These are phyloP conservation scores for Candida sithepensis DNA, from an alignment of 805 yeast species.

Conservation along the genomic window DNA sequence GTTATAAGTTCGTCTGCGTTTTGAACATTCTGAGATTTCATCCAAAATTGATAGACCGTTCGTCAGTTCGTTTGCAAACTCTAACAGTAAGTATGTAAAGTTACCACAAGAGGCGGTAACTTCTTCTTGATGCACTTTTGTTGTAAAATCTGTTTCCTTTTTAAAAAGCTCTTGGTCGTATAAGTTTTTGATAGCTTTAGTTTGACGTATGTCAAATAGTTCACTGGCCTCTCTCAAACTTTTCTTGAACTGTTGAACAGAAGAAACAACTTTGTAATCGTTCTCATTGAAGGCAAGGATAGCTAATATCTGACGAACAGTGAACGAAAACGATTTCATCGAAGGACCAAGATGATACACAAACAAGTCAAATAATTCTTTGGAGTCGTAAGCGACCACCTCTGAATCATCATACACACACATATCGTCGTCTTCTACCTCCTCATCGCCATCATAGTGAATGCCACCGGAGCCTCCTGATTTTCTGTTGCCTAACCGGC, in stretches of 20 bases:
- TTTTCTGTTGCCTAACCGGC: neutral
- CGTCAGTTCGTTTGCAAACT: conserved; percentile 56
- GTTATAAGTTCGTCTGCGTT: conserved; percentile 35
- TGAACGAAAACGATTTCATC: conserved; percentile 59
- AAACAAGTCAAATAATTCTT: conserved; percentile 61
- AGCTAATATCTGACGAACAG: conserved; percentile 56
- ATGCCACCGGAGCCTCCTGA: conserved; percentile 19
- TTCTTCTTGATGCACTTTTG: conserved; percentile 66
- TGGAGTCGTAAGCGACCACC: conserved; percentile 26
- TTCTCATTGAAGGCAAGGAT: conserved; percentile 57
- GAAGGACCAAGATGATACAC: conserved; percentile 71
- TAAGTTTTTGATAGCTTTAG: conserved; percentile 51
- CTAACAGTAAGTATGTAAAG: conserved; percentile 61
- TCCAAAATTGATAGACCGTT: conserved; percentile 43
- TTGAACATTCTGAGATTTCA: conserved; percentile 16
- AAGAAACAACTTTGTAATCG: conserved; percentile 33
- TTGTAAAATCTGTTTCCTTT: conserved; percentile 32
- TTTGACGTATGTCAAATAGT: conserved; percentile 54
- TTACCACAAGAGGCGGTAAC: conserved; percentile 84
- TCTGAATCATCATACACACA: conserved; percentile 28
- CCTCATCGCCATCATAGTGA: conserved; percentile 29
- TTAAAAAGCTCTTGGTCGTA: conserved; percentile 55
- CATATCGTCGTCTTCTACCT: conserved; percentile 24
- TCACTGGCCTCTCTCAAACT: conserved; percentile 51
- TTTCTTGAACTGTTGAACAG: conserved; percentile 39